Evolutionary conservation across 371 early-diverging fungal genomes (phyloP).

Genomic region (Mortierella sp.): DNA sequence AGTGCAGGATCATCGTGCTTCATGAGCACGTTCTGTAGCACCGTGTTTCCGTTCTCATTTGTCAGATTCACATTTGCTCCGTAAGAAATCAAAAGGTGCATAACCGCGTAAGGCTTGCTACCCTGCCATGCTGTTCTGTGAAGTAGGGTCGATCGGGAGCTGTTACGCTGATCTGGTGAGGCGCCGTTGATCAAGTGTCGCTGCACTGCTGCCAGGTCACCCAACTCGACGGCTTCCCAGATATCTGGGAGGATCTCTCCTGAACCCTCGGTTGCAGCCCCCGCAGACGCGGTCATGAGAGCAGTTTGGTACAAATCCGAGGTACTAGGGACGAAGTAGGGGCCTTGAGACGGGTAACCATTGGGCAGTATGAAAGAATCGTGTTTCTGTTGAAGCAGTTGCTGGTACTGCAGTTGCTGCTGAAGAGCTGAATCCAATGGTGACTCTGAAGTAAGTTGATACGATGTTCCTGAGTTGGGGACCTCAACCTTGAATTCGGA

Average conservation of each 20-base stretch:
- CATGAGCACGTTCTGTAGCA: conserved; percentile 50
- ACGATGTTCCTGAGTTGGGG: conserved; percentile 7
- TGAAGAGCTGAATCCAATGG: neutral
- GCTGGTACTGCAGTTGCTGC: conserved; percentile 5
- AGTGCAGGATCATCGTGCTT: conserved; percentile 49
- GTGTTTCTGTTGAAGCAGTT: neutral
- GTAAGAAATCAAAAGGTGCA: conserved; percentile 43
- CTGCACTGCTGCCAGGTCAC: conserved; percentile 33
- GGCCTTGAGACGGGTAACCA: conserved; percentile 11
- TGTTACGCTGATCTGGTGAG: conserved; percentile 43
- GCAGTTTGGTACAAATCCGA: conserved; percentile 8
- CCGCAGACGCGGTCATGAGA: conserved; percentile 1
- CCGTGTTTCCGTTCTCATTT: conserved; percentile 49
- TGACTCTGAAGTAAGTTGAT: conserved; percentile 4
- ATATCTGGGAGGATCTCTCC: conserved; percentile 27
- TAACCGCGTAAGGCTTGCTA: conserved; percentile 30
- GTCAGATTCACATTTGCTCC: conserved; percentile 49
- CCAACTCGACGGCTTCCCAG: conserved; percentile 45
- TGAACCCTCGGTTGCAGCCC: neutral
- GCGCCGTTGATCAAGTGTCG: conserved; percentile 37
- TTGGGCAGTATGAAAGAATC: conserved; percentile 12
- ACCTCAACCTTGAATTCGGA: conserved; percentile 32
- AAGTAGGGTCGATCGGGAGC: conserved; percentile 42
- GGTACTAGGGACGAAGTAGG: conserved; percentile 23
- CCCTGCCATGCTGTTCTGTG: conserved; percentile 48